Evolutionary conservation across 331 rosid genomes (phyloP), one percentile per base, ranked within the genome.

Genomic region (Saraca asoca): DNA sequence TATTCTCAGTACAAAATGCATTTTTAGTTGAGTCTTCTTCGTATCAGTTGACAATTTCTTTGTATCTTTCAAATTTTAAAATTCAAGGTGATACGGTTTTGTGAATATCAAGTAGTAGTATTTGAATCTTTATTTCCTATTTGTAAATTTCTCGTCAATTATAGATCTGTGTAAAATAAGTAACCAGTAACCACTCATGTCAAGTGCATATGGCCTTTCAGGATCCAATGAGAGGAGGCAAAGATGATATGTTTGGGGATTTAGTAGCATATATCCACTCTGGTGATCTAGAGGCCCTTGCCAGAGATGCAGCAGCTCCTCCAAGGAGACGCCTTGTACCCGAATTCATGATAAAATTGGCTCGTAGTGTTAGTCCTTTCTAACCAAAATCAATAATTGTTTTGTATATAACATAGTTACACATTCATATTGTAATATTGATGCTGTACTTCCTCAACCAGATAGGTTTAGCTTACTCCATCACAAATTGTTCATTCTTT

Each of bases 161-260:
- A 31, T 48, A n/a, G 18, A 44, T 44, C 33, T 11, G 57, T 14
- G 56, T 39, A 45, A 5, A 38, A 43, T 37, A 12, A 37, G 66
- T 38, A 24, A 3, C 1, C 3, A 24, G 3, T 24, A 1, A 24
- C 31, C 54, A 34, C 62, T 69, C 13, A 64, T 45, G 37, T 59
- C 29, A 70, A 65, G 51, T 75, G 69, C 16, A 20, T 62, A 16
- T 52, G 45, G 31, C 39, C 15, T 62, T 69, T 69, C 75, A 93
- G 97, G 98, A 93, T 83, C 98, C 98, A 5, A 81, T 93, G 96
- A 85, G 98, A 74, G 98, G 97, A 24, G 94, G 96, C 45, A 71
- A 15, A 53, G 98, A 93, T 51, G 66, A 90, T 7, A 66, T 93
- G 95, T 86, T 93, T 78, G 91, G 82, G 58, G 97, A 93, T 73